Evolutionary conservation across 192 early-diverging fungal genomes (phyloP), one percentile per base, ranked within the genome.

Genomic region (Backusella luteola): DNA sequence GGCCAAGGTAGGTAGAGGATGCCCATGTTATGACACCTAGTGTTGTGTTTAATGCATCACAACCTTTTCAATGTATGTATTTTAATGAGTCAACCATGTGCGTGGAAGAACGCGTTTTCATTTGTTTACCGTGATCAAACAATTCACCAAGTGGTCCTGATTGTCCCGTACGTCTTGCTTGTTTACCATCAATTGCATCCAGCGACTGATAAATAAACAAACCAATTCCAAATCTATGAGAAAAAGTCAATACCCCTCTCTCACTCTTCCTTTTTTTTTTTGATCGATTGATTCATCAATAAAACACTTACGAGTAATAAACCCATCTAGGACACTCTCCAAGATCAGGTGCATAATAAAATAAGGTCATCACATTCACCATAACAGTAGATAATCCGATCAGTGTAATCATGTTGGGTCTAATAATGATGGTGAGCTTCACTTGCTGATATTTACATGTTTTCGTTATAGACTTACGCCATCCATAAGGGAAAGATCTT

Each of bases 121-220:
- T 38, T 21, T 19, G 15, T 21, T 76, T 96, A 79, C 96, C 93
- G 74, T 98, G 97, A 84, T 98, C 97, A 87, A 98, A 98, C 53
- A 98, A 84, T 87, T 98, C 97, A 26, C 97, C 97, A 71, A 98
- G 78, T n/a, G 97, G 97, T 32, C 94, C 93, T 0, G 91, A 91
- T 14, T 94, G 88, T 63, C 93, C 93, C 15, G 96, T 97, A 66
- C 95, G 87, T 59, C 97, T 87, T 29, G 97, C 97, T 82, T 98
- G 97, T 82, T 97, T 97, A 26, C 97, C 97, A 78, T 98, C 97
- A 79, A 98, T 94, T 26, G 95, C 95, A 80, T 98, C 96, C 56
- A 96, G 87, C 38, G 92, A 93, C 77, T 93, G 94, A 81, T 98
- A 98, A 19, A 93, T 84, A 81, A 93, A 98, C 17, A 98, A 80